A percentile compares a stretch with the other conserved stretches of the same genome.
These are phyloP conservation scores for Penicillium sp. DNA, from an alignment of 2,329 filamentous ascomycete species.

Conservation along the genomic window DNA sequence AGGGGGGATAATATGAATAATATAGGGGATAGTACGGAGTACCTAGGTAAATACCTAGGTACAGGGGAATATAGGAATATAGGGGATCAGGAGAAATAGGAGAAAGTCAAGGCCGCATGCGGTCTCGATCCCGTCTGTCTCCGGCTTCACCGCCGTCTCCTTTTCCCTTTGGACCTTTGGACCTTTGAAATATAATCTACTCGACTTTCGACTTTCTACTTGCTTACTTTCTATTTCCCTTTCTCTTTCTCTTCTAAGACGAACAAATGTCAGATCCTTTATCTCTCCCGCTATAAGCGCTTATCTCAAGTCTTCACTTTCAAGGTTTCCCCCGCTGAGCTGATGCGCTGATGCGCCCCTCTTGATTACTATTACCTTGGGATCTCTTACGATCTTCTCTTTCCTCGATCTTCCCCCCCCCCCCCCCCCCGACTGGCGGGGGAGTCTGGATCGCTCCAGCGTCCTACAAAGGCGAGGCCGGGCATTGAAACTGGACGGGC, in stretches of 20 bases:
- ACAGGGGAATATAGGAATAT: neutral
- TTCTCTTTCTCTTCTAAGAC: neutral
- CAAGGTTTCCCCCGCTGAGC: conserved; percentile 7
- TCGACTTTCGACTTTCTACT: neutral
- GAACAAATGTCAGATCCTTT: neutral
- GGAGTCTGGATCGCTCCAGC: conserved; percentile 15
- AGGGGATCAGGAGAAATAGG: neutral
- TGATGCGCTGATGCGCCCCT: conserved; percentile 3
- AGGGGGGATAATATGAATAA: neutral
- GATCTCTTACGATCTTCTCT: neutral
- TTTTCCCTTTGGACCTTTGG: conserved; percentile 2
- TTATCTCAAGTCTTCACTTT: conserved; percentile 2
- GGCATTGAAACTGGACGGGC: conserved; percentile 7
- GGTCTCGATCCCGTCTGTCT: conserved; percentile 12
- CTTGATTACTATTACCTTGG: neutral
- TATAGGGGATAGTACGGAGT: too few species aligned
- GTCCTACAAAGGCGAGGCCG: conserved; percentile 7
- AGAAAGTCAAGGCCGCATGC: conserved; percentile 15
- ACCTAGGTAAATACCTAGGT: too few species aligned
- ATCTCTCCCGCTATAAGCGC: conserved; percentile 5
- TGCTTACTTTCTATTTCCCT: neutral
- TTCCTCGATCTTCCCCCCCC: neutral
- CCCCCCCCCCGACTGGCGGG: conserved; percentile 13
- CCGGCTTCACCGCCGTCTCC: conserved; percentile 22
- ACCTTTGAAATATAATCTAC: neutral